Base-by-base conservation (phyloP, 768 basidiomycete species). In the Mycena albidolilacea region DNA sequence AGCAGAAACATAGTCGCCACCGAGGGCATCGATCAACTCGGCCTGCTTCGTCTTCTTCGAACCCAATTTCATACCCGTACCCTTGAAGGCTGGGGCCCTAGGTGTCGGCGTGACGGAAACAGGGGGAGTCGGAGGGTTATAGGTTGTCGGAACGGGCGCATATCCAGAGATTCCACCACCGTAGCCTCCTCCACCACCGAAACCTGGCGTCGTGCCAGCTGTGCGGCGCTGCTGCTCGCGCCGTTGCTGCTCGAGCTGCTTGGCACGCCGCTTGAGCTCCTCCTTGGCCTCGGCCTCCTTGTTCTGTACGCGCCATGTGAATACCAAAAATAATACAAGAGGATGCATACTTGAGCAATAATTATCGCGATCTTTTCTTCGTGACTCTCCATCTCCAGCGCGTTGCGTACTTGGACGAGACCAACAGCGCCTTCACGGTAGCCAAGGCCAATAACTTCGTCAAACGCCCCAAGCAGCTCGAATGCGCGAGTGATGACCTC, bases 221-320 rank as follows among this genome's bases (percentile, higher is more conserved):
- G 92, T 84, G 23, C 96, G 92, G 71, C 91, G 88, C 76, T 97
- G 96, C 81, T 97, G 96, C 80, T 99, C 97, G 43, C 97, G 88
- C 52, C 97, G 91, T 80, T 99, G 98, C 92, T 98, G 95, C 82
- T 99, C 98, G 73, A 99, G 91, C 79, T 98, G 97, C 81, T 98
- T 98, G 0, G 98, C 97, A 39, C 97, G 93, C 50, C 98, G 92
- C 82, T 99, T 99, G 80, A 99, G 93, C 79, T 98, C 97, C 81
- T 99, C 98, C 81, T 99, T 99, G 2, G 97, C 98, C 79, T 99
- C 98, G 7, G 96, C 96, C 84, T 99, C 98, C 84, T 99, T 99
- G 87, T 99, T 99, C 93, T 97, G 61, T 52, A 38, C 35, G 59
- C 37, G 43, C 21, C 14, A 46, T 67, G 58, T 70, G 14, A 52